A percentile compares a stretch with the other conserved stretches of the same genome.
Evolutionary conservation across 139 green algal species (phyloP).

Genomic region (Chlamydomonas incerta): DNA sequence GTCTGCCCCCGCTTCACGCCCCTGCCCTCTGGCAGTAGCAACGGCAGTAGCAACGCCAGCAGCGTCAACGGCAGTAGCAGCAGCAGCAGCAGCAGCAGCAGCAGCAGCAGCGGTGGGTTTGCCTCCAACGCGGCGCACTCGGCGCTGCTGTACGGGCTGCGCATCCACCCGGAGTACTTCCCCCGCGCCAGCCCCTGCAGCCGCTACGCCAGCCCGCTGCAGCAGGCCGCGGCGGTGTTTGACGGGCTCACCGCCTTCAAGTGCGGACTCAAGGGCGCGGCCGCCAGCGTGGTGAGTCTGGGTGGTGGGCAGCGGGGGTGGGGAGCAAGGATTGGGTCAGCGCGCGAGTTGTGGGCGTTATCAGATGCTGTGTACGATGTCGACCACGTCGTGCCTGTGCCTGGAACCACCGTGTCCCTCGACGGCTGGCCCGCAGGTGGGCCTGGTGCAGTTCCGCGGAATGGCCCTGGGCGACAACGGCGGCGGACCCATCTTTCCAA

Average conservation of each 20-base stretch:
- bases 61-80: no score
- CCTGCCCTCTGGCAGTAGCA: conserved; percentile 37
- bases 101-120: conserved; percentile 34
- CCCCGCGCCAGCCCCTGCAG: conserved; percentile 32
- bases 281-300: conserved; percentile 52
- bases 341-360: no score
- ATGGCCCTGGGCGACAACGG: conserved; percentile 5
- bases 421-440: not conserved
- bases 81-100: no score
- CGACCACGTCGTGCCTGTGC: no score
- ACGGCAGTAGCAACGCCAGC: no score
- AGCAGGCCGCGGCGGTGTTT: conserved; percentile 53
- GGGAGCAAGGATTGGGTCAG: no score
- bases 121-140: conserved; percentile 68
- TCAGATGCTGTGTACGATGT: no score
- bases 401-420: no score
- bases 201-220: not conserved
- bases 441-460: not conserved
- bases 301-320: not conserved
- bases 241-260: conserved; percentile 59
- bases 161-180: conserved; percentile 47
- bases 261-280: conserved; percentile 70
- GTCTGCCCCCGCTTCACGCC: conserved; percentile 60
- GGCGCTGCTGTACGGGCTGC: conserved; percentile 68
- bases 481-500: not conserved